These are phyloP conservation scores for Rhodamnia argentea DNA, from an alignment of 345 rosid species.

Conservation along the genomic window DNA sequence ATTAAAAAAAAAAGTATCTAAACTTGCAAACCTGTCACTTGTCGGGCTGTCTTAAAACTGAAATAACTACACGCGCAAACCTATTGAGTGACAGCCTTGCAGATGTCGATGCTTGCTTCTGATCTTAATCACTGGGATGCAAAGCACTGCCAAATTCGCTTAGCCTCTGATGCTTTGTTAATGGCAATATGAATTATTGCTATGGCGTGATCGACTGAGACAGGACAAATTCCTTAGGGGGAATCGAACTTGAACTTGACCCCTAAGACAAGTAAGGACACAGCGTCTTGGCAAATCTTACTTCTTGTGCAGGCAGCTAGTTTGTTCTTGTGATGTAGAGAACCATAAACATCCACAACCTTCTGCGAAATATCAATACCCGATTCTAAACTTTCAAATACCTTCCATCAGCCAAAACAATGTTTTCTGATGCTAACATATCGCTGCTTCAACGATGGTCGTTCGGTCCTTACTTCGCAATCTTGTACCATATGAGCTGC, in stretches of 20 bases:
- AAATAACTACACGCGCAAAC: background rate
- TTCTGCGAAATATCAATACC: background rate
- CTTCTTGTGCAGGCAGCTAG: background rate
- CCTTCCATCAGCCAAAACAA: background rate
- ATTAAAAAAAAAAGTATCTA: background rate
- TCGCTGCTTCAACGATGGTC: conserved; percentile 15
- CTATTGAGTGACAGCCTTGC: background rate
- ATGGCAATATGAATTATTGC: background rate
- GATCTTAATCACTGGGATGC: background rate
- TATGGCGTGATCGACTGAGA: background rate
- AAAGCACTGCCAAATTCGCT: background rate
- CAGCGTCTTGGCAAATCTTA: background rate
- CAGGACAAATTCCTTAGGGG: background rate
- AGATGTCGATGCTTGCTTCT: background rate
- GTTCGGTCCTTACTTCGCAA: conserved; percentile 11
- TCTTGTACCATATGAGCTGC: conserved; percentile 11
- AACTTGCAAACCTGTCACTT: background rate
- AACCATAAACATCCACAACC: background rate
- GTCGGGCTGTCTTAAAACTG: background rate
- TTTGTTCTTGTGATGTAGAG: background rate
- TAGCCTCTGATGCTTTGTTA: background rate
- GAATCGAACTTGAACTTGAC: background rate
- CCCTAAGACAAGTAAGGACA: background rate
- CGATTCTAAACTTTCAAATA: background rate
- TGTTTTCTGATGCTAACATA: background rate